Percentiles rank a stretch among this genome's conserved stretches.
phyloP scores from a whole-genome alignment of 495 filamentous ascomycete genomes.

The Neurospora hispaniola region DNA sequence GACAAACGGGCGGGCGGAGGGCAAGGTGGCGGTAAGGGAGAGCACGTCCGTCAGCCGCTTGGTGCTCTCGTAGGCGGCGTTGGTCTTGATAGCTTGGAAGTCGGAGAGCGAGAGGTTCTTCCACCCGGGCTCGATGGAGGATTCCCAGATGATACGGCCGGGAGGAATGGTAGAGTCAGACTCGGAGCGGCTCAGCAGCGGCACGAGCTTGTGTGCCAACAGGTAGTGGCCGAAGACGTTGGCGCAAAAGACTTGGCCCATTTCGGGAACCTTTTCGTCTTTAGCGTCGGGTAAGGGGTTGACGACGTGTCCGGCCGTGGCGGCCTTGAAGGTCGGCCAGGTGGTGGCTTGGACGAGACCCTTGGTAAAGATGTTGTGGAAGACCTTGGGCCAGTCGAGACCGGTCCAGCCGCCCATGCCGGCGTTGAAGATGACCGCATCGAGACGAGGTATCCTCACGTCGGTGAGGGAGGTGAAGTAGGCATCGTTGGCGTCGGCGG shows the following conservation, averaged over 20 bases:
- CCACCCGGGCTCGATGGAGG: constrained; percentile 58
- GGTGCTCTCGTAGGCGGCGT: constrained; percentile 64
- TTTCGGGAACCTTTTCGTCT: not conserved
- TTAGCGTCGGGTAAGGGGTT: constrained; percentile 22
- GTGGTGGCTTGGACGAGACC: constrained; percentile 60
- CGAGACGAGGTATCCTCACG: constrained; percentile 56
- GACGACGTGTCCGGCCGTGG: constrained; percentile 44
- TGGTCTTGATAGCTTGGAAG: constrained; percentile 58
- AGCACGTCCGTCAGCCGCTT: constrained; percentile 83
- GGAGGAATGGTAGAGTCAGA: constrained; percentile 21
- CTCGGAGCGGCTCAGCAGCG: constrained; percentile 49
- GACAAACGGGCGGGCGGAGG: constrained; percentile 48
- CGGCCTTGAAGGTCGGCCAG: constrained; percentile 66
- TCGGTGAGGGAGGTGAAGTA: constrained; percentile 30
- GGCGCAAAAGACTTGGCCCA: constrained; percentile 77
- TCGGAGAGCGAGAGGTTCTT: constrained; percentile 52
- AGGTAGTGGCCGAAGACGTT: constrained; percentile 96
- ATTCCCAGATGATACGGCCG: constrained; percentile 72
- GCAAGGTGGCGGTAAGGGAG: constrained; percentile 60
- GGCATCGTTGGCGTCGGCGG: constrained; percentile 8
- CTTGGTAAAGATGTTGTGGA: constrained; percentile 47
- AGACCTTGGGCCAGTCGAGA: constrained; percentile 57
- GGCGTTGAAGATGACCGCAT: constrained; percentile 76
- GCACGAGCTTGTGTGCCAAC: constrained; percentile 66
- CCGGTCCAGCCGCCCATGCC: constrained; percentile 79